Evolutionary conservation across 306 rosid genomes (phyloP).

Genomic region (Acacia confusa): DNA sequence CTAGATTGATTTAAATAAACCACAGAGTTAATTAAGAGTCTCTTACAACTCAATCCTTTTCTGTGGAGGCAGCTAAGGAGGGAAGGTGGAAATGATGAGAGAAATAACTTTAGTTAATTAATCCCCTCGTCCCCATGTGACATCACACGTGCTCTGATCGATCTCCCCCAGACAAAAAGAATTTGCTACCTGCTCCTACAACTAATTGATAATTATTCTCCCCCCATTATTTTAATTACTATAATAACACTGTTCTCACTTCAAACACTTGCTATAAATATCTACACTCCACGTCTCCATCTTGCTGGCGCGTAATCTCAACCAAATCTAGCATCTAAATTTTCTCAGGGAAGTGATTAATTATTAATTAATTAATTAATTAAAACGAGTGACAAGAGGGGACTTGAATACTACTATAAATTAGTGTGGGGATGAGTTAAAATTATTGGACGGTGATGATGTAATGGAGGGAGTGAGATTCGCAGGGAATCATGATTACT

Average conservation of each 20-base stretch:
- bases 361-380: too few species aligned
- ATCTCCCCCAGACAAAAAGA: conserved; percentile 71
- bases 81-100: conserved; percentile 36
- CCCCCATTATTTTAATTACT: neutral
- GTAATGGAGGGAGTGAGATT: neutral
- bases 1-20: too few species aligned
- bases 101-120: conserved; percentile 31
- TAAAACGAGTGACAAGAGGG: neutral
- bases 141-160: conserved; percentile 72
- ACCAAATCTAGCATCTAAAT: conserved; percentile 16
- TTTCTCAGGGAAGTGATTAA: neutral
- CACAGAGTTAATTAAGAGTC: too few species aligned
- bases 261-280: conserved; percentile 29
- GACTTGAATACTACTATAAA: neutral
- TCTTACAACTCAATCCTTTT: neutral
- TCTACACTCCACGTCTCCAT: conserved; percentile 33
- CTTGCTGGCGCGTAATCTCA: conserved; percentile 19
- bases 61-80: neutral
- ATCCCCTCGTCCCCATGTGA: conserved; percentile 56
- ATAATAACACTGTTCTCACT: neutral
- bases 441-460: conserved; percentile 3
- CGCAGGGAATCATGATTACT: neutral
- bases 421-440: neutral
- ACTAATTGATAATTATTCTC: neutral
- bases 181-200: conserved; percentile 51